Evolutionary conservation across 352 stramenopile genomes (phyloP), one percentile per base, ranked within the genome.

Genomic region (Globisporangium rhizosaccharum): DNA sequence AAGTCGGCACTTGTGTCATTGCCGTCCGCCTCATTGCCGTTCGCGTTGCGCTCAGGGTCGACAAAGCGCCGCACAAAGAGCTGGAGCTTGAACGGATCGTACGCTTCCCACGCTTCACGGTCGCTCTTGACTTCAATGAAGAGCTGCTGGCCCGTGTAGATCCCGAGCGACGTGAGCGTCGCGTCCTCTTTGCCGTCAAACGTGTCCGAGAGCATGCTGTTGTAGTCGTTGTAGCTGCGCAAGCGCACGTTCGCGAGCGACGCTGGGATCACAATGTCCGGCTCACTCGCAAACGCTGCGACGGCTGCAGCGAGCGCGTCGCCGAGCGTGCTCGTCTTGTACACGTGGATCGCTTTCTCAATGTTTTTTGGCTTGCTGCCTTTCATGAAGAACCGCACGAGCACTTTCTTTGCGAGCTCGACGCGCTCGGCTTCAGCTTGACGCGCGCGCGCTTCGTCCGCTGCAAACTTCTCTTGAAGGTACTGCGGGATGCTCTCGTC

Each of bases 371-470:
- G 72, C 42, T 72, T 74, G 36, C 57, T 73, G n/a, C 75, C 80
- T 45, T 90, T 88, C 76, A 89, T 83, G 62, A 82, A 91, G 54
- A 93, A 85, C 51, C 89, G 88, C 25, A 93, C 56, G 56, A 85
- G 72, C 41, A 89, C 77, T 49, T 92, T 86, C 57, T 90, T 90
- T 0, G 79, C 68, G 66, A 87, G 77, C 59, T 93, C 84, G 25
- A 86, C 56, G 1, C 79, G 75, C 53, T 93, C 82, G 33, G 82
- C 65, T 50, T 91, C 82, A 59, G 82, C 67, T 3, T 64, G 68
- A 8, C 63, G 69, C 20, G 77, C 70, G 8, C 75, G 79, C 25
- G 83, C 79, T 63, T 93, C 84, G 50, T 93, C 84, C 9, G 79
- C 78, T 6, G 52, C 57, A 41, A 93, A 88, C 49, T 75, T 75